Conservation (phyloP, 345 rosid genomes). For the Eucalyptus guilfoylei region DNA sequence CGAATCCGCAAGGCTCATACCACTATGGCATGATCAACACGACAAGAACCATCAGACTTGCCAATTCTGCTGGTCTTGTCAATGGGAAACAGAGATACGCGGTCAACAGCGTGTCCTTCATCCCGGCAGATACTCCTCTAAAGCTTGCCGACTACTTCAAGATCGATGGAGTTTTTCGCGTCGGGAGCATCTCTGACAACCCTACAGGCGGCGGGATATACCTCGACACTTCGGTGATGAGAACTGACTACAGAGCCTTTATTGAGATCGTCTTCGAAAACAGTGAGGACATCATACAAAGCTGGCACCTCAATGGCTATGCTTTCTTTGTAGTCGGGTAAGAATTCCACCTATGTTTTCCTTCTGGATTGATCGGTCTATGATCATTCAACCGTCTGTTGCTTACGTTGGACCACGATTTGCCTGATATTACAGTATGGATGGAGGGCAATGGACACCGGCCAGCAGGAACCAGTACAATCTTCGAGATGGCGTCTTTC, state of each 20-base stretch:
- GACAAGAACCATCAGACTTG: slow-evolving; percentile 23
- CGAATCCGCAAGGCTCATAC: slow-evolving; percentile 48
- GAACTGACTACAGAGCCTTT: slow-evolving; percentile 14
- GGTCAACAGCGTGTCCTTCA: slow-evolving; percentile 30
- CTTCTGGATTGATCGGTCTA: background rate
- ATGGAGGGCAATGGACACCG: slow-evolving; percentile 6
- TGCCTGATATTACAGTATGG: background rate
- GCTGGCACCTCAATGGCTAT: slow-evolving; percentile 41
- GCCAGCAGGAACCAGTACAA: slow-evolving; percentile 4
- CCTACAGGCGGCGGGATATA: slow-evolving; percentile 29
- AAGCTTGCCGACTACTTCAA: slow-evolving; percentile 36
- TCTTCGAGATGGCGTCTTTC: slow-evolving; percentile 7
- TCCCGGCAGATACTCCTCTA: slow-evolving; percentile 31
- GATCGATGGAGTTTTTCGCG: slow-evolving; percentile 26
- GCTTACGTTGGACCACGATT: background rate
- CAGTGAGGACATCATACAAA: slow-evolving; percentile 24
- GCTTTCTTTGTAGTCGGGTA: slow-evolving; percentile 45
- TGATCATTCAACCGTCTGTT: background rate
- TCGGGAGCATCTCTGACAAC: slow-evolving; percentile 19
- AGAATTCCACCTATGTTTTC: background rate
- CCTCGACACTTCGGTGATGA: slow-evolving; percentile 33
- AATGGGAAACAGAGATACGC: slow-evolving; percentile 41
- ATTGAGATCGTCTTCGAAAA: slow-evolving; percentile 35
- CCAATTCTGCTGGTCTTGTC: slow-evolving; percentile 21
- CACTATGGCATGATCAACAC: slow-evolving; percentile 41